Evolutionary conservation across 2,329 filamentous ascomycete species (phyloP), one percentile per base, ranked within the genome.

Genomic region (Kalmusia sp.): DNA sequence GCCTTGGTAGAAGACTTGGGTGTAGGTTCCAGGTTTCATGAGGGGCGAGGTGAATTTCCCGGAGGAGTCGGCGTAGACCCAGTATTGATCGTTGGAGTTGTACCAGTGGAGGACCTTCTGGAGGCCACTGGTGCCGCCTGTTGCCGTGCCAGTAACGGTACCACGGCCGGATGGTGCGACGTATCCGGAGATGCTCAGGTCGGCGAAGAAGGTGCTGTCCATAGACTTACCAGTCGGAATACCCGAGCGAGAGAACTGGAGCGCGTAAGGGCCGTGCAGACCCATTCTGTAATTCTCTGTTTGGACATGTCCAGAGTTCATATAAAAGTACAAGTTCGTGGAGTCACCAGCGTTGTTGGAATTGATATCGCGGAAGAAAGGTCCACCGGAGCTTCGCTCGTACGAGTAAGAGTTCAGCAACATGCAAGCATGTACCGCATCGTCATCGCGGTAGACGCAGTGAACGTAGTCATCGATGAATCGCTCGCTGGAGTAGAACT

Each of bases 11-110:
- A 89, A 79, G 4, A 86, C 81, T 80, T 87, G 87, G n/a, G 84
- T 87, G 73, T 89, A 89, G 0, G 83, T 87, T 25, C 87, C 86
- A 0, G 86, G 83, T 63, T 86, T 87, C 86, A 89, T 89, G 51
- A 80, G 75, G 0, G 86, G 87, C 0, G 85, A 87, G 2, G 80
- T 87, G 71, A 87, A 90, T 11, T 76, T 76, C 8, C 86, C 85
- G 38, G 71, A 76, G 19, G 79, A 79, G 7, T 77, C 77, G 17
- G 84, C 81, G 53, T 84, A 84, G 5, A 80, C 74, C 86, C 87
- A 90, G 77, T 89, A 89, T 65, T 89, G 87, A 0, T 84, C 83
- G 5, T 76, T 76, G 25, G 68, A 67, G 69, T 89, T 89, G 72
- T 82, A 77, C 87, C 86, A 89, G 71, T 89, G 86, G 1, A 89